Evolutionary conservation across 2,329 filamentous ascomycete species (phyloP), one percentile per base, ranked within the genome.

Genomic region (Thielaviopsis musarum): DNA sequence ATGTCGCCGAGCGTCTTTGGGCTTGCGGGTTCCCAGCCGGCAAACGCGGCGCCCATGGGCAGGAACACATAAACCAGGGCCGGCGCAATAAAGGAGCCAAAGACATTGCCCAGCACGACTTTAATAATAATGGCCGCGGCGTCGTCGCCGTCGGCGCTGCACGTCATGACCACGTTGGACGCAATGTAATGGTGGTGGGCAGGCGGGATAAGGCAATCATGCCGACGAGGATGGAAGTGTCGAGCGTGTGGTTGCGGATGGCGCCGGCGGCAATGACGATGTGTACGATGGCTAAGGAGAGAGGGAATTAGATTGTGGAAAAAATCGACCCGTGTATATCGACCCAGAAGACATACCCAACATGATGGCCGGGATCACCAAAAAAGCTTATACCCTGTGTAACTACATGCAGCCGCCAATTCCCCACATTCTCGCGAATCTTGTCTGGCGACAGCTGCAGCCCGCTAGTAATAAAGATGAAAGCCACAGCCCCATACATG

Each of bases 141-240:
- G 61, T 82, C 79, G 64, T 88, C 85, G 5, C 85, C 85, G 45
- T 83, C 80, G 0, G 85, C 80, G 48, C 80, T 75, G 26, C 83
- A 73, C 5, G 85, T 88, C 83, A 88, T 87, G 49, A 88, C 82
- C 7, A 87, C 82, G 67, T 88, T 88, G 53, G 81, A 86, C 7
- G 82, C 79, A 65, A 88, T 85, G 82, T 79, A 65, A 88, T 85
- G 0, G 85, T 88, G 0, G 85, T 88, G 1, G 85, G 84, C 4
- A 86, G 79, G 66, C 80, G 84, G n/a, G 81, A 77, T 1, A 82
- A 75, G 48, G 85, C 79, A 2, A 87, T 75, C 67, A 87, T 80
- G 10, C 85, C 85, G 2, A 85, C 77, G 30, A 88, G 71, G 49
- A 88, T 74, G 60, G 81, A 80, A 0, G 79, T 74, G 59, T 85